phyloP scores from a whole-genome alignment of 2,329 filamentous ascomycete genomes.

The Claviceps quebecensis region DNA sequence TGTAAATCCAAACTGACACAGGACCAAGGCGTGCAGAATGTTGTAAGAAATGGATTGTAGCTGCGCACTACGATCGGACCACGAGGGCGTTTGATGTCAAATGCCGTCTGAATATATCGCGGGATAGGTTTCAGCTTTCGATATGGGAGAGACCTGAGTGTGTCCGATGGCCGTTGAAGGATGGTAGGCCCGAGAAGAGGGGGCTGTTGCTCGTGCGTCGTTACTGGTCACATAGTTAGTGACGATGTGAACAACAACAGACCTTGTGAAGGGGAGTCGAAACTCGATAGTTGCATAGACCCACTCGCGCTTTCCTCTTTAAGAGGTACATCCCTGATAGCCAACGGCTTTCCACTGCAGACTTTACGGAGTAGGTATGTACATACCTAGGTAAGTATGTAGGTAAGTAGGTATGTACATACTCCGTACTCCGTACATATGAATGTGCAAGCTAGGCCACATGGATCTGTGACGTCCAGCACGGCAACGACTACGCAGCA shows the following conservation, averaged over 20 bases:
- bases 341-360: background rate
- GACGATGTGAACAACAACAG: background rate
- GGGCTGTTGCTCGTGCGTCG: background rate
- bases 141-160: background rate
- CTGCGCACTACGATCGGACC: background rate
- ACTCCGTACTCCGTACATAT: too few species aligned
- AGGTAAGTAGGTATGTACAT: too few species aligned
- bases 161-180: background rate
- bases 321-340: too few species aligned
- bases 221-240: background rate
- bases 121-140: background rate
- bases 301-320: background rate
- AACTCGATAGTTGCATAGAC: constrained; percentile 4
- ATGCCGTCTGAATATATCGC: background rate
- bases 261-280: background rate
- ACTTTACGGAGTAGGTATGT: background rate
- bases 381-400: background rate
- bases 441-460: too few species aligned
- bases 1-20: background rate
- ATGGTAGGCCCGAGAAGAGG: background rate
- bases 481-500: background rate
- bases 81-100: background rate
- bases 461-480: background rate
- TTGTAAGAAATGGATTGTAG: background rate
- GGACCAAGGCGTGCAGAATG: background rate